These are phyloP conservation scores for Centaurea solstitialis DNA, from an alignment of 129 eudicot species.

Conservation along the genomic window DNA sequence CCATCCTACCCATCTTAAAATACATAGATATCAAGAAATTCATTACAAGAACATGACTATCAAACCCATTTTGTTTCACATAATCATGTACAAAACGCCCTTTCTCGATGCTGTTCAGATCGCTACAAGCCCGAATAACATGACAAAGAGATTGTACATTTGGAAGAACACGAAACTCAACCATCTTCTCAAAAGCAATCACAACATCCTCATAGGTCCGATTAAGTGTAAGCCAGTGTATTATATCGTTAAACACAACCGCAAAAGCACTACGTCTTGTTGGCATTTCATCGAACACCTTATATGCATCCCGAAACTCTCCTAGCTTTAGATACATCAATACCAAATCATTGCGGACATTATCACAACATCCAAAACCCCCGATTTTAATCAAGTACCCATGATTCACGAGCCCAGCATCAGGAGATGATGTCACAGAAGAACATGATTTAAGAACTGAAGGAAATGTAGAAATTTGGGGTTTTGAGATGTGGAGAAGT, in stretches of 20 bases:
- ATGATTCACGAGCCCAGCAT: constrained; percentile 22
- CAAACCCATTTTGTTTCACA: constrained; percentile 32
- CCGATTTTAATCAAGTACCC: constrained; percentile 36
- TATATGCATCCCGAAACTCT: constrained; percentile 12
- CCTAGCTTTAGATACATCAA: constrained; percentile 30
- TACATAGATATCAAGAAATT: constrained; percentile 50
- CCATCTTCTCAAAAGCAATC: constrained; percentile 31
- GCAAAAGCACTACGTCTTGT: constrained; percentile 12
- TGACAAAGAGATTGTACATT: constrained; percentile 27
- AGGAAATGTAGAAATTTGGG: constrained; percentile 29
- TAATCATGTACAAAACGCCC: constrained; percentile 37
- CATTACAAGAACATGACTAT: constrained; percentile 11
- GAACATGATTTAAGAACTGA: constrained; percentile 31
- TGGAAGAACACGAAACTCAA: constrained; percentile 18
- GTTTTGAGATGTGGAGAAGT: constrained; percentile 20
- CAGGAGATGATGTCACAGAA: constrained; percentile 7
- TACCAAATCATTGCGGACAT: constrained; percentile 16
- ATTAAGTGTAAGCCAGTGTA: constrained; percentile 23
- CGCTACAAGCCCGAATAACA: constrained; percentile 40
- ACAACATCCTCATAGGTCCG: constrained; percentile 18
- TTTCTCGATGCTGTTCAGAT: constrained; percentile 24
- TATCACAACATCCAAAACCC: background rate
- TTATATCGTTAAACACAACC: constrained; percentile 8
- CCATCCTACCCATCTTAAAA: constrained; percentile 42
- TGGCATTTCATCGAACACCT: constrained; percentile 53